Conservation (phyloP, 495 filamentous ascomycete genomes). For the Daldinia grandis region DNA sequence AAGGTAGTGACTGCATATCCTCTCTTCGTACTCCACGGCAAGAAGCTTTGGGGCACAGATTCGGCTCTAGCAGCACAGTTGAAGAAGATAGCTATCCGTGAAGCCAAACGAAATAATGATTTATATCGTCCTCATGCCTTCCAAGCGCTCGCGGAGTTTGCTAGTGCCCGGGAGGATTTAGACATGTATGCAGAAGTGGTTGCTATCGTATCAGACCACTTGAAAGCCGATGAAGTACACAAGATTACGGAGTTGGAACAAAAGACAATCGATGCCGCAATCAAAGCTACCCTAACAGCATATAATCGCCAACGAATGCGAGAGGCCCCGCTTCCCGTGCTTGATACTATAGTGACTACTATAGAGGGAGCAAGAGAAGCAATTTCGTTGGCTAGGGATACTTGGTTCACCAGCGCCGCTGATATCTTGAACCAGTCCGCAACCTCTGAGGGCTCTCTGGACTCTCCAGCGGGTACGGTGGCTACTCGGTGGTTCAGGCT, state of each 20-base stretch:
- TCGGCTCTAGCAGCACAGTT: conserved; percentile 52
- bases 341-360: conserved; percentile 44
- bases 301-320: conserved; percentile 53
- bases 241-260: conserved; percentile 47
- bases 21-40: conserved; percentile 71
- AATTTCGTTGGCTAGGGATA: conserved; percentile 39
- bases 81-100: conserved; percentile 75
- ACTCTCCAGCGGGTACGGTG: conserved; percentile 22
- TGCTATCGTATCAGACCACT: conserved; percentile 64
- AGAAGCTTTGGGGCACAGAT: conserved; percentile 65
- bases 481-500: conserved; percentile 50
- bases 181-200: conserved; percentile 74
- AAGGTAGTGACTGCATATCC: conserved; percentile 85
- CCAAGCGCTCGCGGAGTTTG: conserved; percentile 74
- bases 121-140: conserved; percentile 81
- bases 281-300: conserved; percentile 52
- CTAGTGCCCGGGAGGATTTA: conserved; percentile 66
- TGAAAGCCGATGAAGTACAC: conserved; percentile 54
- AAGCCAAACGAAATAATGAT: conserved; percentile 89
- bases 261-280: conserved; percentile 50
- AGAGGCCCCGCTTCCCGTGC: conserved; percentile 42
- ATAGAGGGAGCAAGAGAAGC: conserved; percentile 30
- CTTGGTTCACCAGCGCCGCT: conserved; percentile 33
- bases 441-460: not conserved
- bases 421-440: conserved; percentile 34